Conservation (phyloP, 345 rosid genomes). For the Jatropha curcas region DNA sequence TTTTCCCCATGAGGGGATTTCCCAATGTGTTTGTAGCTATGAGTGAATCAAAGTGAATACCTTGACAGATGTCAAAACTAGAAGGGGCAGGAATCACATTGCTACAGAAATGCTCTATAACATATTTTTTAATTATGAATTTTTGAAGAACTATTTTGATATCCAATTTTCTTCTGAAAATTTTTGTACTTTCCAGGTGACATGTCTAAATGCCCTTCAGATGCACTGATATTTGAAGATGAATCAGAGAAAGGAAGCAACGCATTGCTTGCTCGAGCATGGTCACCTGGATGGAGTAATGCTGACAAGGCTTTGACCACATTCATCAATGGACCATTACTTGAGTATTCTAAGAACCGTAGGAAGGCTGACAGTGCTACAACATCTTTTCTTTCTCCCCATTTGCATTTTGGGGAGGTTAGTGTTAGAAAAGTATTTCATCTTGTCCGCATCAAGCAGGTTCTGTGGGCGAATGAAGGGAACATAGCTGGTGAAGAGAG, state of each 20-base stretch:
- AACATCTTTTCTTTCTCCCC: conserved; percentile 94
- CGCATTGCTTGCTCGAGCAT: conserved; percentile 95
- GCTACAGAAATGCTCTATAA: background rate
- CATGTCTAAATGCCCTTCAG: conserved; percentile 64
- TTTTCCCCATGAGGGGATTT: background rate
- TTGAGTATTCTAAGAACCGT: conserved; percentile 85
- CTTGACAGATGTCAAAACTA: background rate
- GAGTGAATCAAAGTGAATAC: background rate
- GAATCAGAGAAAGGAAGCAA: conserved; percentile 94
- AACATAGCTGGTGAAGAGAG: conserved; percentile 92
- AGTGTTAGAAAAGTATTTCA: conserved; percentile 96
- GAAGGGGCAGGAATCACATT: too few relatives aligned
- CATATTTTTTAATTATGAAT: background rate
- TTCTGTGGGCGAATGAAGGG: conserved; percentile 92
- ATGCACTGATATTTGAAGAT: conserved; percentile 77
- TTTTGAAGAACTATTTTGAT: background rate
- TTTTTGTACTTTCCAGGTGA: conserved; percentile 55
- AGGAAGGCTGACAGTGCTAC: conserved; percentile 97
- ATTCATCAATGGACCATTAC: conserved; percentile 78
- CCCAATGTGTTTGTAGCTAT: background rate
- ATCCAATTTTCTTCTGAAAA: conserved; percentile 1
- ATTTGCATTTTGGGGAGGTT: conserved; percentile 96
- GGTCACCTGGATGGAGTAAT: conserved; percentile 98
- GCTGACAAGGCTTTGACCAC: conserved; percentile 89
- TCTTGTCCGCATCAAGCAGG: conserved; percentile 90